A percentile compares a stretch with the other conserved stretches of the same genome.
These are phyloP conservation scores for Cladophialophora bantiana DNA, from an alignment of 2,329 filamentous ascomycete genomes.

Conservation along the genomic window DNA sequence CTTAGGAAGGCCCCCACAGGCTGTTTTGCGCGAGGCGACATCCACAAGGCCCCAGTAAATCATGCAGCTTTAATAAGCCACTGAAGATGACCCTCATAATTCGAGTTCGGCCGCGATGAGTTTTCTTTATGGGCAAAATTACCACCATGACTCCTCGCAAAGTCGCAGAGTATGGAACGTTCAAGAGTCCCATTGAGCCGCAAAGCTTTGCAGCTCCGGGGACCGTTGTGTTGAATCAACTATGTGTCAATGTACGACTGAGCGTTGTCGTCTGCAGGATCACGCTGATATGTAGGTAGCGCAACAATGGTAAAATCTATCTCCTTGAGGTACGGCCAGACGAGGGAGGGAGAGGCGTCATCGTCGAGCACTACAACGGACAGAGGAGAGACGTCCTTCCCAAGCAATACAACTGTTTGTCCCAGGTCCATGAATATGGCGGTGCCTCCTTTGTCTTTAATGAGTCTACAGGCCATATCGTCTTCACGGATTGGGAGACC, in stretches of 20 bases:
- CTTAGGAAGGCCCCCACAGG: slow-evolving; percentile 3
- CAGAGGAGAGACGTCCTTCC: slow-evolving; percentile 54
- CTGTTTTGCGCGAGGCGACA: background rate
- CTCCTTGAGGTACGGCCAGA: slow-evolving; percentile 47
- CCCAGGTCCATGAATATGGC: slow-evolving; percentile 62
- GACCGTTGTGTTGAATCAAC: slow-evolving; percentile 45
- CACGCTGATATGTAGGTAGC: slow-evolving; percentile 22
- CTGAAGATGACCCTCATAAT: background rate
- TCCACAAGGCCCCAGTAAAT: background rate
- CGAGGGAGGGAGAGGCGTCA: slow-evolving; percentile 52
- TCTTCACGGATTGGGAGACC: slow-evolving; percentile 53
- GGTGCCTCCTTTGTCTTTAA: slow-evolving; percentile 52
- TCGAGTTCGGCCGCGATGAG: background rate
- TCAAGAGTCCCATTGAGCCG: slow-evolving; percentile 49
- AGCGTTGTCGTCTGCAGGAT: background rate
- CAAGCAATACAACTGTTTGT: slow-evolving; percentile 52
- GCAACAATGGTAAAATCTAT: slow-evolving; percentile 44
- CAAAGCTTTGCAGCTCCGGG: slow-evolving; percentile 46
- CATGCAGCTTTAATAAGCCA: background rate
- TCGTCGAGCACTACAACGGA: slow-evolving; percentile 52
- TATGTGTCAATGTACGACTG: slow-evolving; percentile 42
- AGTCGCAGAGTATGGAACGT: slow-evolving; percentile 45
- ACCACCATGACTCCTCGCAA: slow-evolving; percentile 32
- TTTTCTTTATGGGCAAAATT: background rate
- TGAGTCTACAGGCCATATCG: slow-evolving; percentile 49